Evolutionary conservation across 352 stramenopile species (phyloP), one percentile per base, ranked within the genome.

Genomic region (Globisporangium abappressorium): DNA sequence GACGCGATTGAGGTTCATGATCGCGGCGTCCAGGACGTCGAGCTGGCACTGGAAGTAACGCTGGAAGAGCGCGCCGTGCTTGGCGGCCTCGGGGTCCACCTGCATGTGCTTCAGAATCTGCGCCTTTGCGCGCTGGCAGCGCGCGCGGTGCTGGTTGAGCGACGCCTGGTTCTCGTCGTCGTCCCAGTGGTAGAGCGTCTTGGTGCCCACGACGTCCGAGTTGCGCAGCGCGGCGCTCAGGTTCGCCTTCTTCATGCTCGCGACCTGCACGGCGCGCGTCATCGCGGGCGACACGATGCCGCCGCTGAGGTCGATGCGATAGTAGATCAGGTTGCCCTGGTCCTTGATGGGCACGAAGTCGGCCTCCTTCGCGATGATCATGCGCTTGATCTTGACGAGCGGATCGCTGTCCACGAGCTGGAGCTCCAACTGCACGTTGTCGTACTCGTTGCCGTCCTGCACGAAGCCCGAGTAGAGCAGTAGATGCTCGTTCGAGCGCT

Each of bases 381-480:
- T 72, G 9, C 69, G 69, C 12, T 77, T 70, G 46, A 87, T 79
- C 64, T 88, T 87, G 28, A 77, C 22, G 2, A 85, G 65, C 53
- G 75, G 68, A 43, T 88, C 73, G 3, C 3, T 47, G 0, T 57
- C 22, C n/a, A 62, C 49, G 1, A 85, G 41, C 3, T 15, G 14
- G 28, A 84, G 30, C 43, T 63, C 51, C 15, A 81, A 30, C 11
- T 70, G 57, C 18, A 75, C 70, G 15, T 66, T 69, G 51, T 87
- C 62, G 53, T 75, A 71, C 18, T 72, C 53, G 62, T 90, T 90
- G 20, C 46, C 34, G 5, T 72, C 61, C n/a, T 74, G 57, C n/a
- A 82, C 76, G 56, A 90, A 90, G 9, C 81, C 81, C 3, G 78
- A 85, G 65, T 90, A 88, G 6, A 90, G 61, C 33, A 90, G 65